phyloP scores from a whole-genome alignment of 2,329 filamentous ascomycete species.

The Aspergillus fructus region DNA sequence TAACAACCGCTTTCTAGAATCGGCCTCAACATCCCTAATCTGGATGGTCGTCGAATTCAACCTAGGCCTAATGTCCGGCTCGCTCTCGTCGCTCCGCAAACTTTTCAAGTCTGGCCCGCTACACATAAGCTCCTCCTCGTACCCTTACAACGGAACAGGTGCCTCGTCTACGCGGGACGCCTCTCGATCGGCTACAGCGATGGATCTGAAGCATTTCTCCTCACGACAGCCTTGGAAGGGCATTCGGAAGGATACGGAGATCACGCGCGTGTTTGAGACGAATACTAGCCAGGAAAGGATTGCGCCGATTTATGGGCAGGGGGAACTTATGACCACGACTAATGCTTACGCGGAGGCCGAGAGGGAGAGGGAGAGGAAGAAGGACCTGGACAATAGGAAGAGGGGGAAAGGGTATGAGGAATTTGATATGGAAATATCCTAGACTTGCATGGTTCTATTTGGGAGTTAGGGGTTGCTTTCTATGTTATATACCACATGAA shows the following conservation, averaged over 20 bases:
- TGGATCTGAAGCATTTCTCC: background rate
- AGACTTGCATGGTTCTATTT: too few species aligned
- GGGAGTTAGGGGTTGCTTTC: too few species aligned
- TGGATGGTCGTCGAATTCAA: conserved; percentile 25
- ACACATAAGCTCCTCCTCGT: background rate
- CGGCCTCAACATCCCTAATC: conserved; percentile 16
- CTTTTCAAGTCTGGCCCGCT: background rate
- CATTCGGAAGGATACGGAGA: conserved; percentile 3
- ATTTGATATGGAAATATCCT: background rate
- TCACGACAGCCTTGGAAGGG: background rate
- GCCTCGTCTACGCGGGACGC: background rate
- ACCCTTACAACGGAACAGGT: background rate
- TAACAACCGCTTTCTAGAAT: conserved; percentile 9
- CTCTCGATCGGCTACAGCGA: background rate
- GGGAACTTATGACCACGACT: background rate
- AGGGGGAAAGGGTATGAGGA: background rate
- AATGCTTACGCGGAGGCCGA: background rate
- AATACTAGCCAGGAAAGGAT: conserved; percentile 2
- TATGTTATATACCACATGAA: too few species aligned
- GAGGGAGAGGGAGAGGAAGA: background rate
- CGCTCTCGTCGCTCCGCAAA: conserved; percentile 15
- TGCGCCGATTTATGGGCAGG: conserved; percentile 1
- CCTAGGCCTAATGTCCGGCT: conserved; percentile 20
- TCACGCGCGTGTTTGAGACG: background rate
- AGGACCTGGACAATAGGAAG: background rate